Conservation (phyloP, 805 yeast genomes). For the Ogataea neopini region DNA sequence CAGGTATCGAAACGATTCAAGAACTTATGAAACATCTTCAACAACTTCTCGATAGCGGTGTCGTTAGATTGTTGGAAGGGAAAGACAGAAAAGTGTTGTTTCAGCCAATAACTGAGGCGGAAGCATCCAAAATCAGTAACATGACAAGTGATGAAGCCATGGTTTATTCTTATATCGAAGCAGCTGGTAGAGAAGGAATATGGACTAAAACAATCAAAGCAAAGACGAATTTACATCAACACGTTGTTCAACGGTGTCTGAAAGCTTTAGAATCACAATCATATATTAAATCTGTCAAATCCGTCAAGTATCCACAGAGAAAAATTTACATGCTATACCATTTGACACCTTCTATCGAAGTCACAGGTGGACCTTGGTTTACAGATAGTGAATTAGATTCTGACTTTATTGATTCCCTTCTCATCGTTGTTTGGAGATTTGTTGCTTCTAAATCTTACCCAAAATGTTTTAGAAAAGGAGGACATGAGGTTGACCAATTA, state of each 20-base stretch:
- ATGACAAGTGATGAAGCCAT: conserved; percentile 89
- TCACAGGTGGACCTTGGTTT: conserved; percentile 99
- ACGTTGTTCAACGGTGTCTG: conserved; percentile 81
- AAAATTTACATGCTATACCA: conserved; percentile 95
- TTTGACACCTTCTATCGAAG: conserved; percentile 90
- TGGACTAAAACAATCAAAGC: conserved; percentile 94
- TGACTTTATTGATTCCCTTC: conserved; percentile 82
- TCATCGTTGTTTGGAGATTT: conserved; percentile 86
- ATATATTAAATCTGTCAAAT: conserved; percentile 84
- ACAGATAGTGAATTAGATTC: conserved; percentile 93
- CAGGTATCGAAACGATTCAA: conserved; percentile 42
- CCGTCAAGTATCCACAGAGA: conserved; percentile 88
- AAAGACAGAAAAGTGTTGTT: conserved; percentile 64
- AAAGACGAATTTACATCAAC: conserved; percentile 86
- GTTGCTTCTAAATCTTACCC: conserved; percentile 79
- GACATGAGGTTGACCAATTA: conserved; percentile 27
- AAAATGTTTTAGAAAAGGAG: conserved; percentile 53
- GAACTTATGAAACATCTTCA: conserved; percentile 46
- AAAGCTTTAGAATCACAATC: conserved; percentile 79
- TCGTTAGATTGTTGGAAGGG: conserved; percentile 67
- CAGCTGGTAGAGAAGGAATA: conserved; percentile 91
- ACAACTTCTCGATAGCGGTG: conserved; percentile 46
- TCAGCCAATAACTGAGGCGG: conserved; percentile 69
- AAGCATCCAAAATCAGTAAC: conserved; percentile 72
- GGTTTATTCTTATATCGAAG: conserved; percentile 88